Percentiles rank a stretch among this genome's conserved stretches.
Evolutionary conservation across 2,329 filamentous ascomycete species (phyloP).

Genomic region (Orbilia quercus): DNA sequence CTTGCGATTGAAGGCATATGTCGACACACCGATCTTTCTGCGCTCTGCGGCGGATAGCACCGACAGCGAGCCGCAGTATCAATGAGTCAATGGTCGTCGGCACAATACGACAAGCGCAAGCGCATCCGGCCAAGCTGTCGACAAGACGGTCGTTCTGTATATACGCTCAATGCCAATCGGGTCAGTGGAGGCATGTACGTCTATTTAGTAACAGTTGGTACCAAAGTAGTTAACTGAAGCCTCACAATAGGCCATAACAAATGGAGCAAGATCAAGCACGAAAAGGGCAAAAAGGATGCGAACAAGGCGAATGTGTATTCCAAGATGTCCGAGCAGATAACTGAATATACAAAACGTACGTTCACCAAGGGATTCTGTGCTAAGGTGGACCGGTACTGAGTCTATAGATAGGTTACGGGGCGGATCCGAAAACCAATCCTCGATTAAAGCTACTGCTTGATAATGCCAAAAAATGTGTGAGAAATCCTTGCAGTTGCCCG

Average conservation of each 20-base stretch:
- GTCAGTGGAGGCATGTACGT: constrained; percentile 50
- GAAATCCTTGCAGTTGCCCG: constrained; percentile 8
- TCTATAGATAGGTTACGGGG: constrained; percentile 34
- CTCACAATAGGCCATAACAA: constrained; percentile 79
- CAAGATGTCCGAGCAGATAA: constrained; percentile 76
- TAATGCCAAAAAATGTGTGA: constrained; percentile 52
- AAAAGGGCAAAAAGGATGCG: constrained; percentile 86
- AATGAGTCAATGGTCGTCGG: neutral
- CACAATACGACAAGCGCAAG: constrained; percentile 11
- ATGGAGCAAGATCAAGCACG: constrained; percentile 96
- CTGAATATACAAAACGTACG: constrained; percentile 61
- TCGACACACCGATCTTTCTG: constrained; percentile 23
- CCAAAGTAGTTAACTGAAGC: constrained; percentile 63
- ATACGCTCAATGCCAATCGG: constrained; percentile 44
- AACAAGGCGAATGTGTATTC: constrained; percentile 79
- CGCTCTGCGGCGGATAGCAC: constrained; percentile 15
- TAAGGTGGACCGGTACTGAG: no score
- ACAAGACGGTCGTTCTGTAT: constrained; percentile 30
- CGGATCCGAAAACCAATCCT: constrained; percentile 52
- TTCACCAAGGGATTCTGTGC: neutral
- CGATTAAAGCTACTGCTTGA: constrained; percentile 28
- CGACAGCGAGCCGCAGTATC: neutral
- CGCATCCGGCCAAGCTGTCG: neutral
- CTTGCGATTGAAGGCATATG: constrained; percentile 22
- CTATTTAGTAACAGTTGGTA: neutral